A percentile compares a stretch with the other conserved stretches of the same genome.
These are phyloP conservation scores for Anacardium occidentale DNA, from an alignment of 345 rosid species.

Conservation along the genomic window DNA sequence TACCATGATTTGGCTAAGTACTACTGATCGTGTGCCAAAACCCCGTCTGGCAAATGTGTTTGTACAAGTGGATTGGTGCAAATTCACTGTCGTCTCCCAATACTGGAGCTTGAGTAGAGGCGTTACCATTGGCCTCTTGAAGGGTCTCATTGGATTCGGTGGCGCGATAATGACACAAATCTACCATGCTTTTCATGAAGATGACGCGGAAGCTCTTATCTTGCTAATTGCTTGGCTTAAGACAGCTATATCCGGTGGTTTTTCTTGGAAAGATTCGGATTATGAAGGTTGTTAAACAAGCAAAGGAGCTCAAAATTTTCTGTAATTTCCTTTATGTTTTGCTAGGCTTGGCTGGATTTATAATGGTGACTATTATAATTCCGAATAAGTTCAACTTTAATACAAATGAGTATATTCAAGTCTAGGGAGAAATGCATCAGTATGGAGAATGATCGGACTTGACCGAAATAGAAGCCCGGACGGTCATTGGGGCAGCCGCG, in stretches of 20 bases:
- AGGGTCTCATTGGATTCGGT: conserved; percentile 53
- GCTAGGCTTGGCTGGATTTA: conserved; percentile 46
- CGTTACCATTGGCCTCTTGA: conserved; percentile 49
- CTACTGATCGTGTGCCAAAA: conserved; percentile 34
- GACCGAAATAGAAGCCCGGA: too few relatives aligned
- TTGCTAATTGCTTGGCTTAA: conserved; percentile 55
- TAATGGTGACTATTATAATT: conserved; percentile 40
- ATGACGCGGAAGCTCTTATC: conserved; percentile 39
- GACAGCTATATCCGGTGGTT: conserved; percentile 38
- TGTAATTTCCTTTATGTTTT: conserved; percentile 44
- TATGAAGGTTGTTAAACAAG: conserved; percentile 33
- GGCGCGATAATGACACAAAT: conserved; percentile 55
- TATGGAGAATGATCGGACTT: conserved; percentile 23
- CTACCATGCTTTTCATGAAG: conserved; percentile 48
- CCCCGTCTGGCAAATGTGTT: conserved; percentile 61
- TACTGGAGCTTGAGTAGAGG: conserved; percentile 52
- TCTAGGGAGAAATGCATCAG: conserved; percentile 32
- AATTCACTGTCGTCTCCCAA: conserved; percentile 59
- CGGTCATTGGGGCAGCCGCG: too few relatives aligned
- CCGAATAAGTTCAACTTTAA: conserved; percentile 42
- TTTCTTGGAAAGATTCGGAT: conserved; percentile 43
- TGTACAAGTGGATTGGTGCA: conserved; percentile 49
- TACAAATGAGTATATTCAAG: conserved; percentile 33
- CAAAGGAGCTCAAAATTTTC: conserved; percentile 42
- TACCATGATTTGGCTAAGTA: conserved; percentile 52